Evolutionary conservation across 148 eudicot species (phyloP).

Genomic region (Fallopia convolvulus): DNA sequence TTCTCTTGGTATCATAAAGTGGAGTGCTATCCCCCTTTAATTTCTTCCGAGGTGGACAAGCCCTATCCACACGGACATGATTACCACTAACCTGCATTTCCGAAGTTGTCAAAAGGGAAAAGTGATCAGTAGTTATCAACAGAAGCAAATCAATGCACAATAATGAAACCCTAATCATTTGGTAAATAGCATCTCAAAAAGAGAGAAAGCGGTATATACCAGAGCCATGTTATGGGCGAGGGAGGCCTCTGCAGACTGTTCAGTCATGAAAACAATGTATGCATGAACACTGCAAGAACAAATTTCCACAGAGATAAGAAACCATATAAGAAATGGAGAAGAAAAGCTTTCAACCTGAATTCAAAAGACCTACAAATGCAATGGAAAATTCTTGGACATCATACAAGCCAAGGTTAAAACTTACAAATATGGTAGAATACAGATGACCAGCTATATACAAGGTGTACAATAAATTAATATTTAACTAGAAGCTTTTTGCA

Average conservation of each 20-base stretch:
- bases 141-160: not conserved
- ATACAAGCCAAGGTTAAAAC: not conserved
- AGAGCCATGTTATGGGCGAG: conserved; percentile 85
- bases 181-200: not conserved
- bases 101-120: not conserved
- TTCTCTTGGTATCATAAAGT: conserved; percentile 75
- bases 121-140: not conserved
- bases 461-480: not conserved
- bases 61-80: conserved; percentile 93
- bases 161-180: not conserved
- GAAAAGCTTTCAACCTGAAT: not conserved
- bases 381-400: not conserved
- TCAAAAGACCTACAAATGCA: not conserved
- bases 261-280: conserved; percentile 74
- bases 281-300: conserved; percentile 66
- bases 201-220: conserved; percentile 36
- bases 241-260: conserved; percentile 80
- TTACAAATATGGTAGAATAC: not conserved
- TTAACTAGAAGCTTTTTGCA: not conserved
- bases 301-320: not conserved
- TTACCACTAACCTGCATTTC: conserved; percentile 70
- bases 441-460: not conserved
- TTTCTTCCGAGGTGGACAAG: conserved; percentile 98
- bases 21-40: conserved; percentile 63
- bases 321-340: not conserved